Evolutionary conservation across 176 grass and related monocot species (phyloP), one percentile per base, ranked within the genome.

Genomic region (Eragrostis nindensis): DNA sequence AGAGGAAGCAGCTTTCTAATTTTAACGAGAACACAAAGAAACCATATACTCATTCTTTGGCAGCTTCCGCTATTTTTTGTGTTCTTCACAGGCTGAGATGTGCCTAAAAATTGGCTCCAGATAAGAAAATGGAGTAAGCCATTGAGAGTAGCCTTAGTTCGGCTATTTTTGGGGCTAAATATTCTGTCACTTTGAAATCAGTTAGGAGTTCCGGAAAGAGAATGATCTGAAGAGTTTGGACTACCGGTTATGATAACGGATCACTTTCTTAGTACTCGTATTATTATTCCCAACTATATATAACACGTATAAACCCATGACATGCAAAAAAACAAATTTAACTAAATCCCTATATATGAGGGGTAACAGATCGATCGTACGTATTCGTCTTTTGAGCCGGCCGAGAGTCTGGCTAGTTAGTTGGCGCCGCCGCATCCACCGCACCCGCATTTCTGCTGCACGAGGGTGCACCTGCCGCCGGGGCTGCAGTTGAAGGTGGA

Each of bases 401-500:
- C 19, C 29, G 57, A 5, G 32, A n/a, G n/a, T n/a, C n/a, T n/a
- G n/a, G 19, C 11, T 30, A 13, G 8, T 21, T 62, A 30, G 43
- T 39, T 55, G 4, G 49, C 18, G 49, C 30, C 19, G 32, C 32
- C 71, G 52, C 56, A 73, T 11, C 44, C n/a, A 6, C 2, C 8
- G 70, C 80, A 83, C 6, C 48, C 61, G 71, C 81, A 83, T 2
- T 7, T 42, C 30, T 14, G 14, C 61, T 29, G 61, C 38, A 45
- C 71, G 22, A 75, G 61, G 47, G 27, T 29, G 48, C 81, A 75
- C 24, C 22, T 83, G 70, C 61, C 81, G 61, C 36, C 9, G 38
- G 6, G 8, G 36, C 67, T n/a, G 61, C 81, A 83, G 11, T 66
- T 44, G 41, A 76, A 84, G 25, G 40, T 39, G 63, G 73, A 76